A percentile compares a stretch with the other conserved stretches of the same genome.
Conservation (phyloP, 495 filamentous ascomycete genomes). For the Daldinia bambusicola region DNA sequence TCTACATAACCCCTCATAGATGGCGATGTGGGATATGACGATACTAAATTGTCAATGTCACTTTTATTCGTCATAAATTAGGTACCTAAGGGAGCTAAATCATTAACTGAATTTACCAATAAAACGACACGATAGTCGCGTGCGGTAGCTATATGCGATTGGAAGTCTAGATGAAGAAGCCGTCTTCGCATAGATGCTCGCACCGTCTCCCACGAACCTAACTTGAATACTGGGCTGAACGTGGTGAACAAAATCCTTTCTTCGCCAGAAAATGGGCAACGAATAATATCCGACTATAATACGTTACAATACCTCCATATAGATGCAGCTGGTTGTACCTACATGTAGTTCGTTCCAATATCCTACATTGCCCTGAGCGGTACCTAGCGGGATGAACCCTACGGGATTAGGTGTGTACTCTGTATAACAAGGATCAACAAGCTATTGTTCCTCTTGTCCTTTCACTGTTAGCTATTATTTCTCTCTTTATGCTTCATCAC, state of each 20-base stretch:
- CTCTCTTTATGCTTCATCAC: conserved; percentile 25
- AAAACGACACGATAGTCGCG: conserved; percentile 16
- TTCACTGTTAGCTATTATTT: not conserved
- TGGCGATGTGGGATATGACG: conserved; percentile 20
- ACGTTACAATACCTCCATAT: conserved; percentile 10
- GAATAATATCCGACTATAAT: conserved; percentile 26
- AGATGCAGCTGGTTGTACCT: conserved; percentile 41
- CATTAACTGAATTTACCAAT: no score
- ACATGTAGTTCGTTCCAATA: conserved; percentile 39
- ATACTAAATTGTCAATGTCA: no score
- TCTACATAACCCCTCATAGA: conserved; percentile 22
- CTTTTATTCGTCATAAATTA: no score
- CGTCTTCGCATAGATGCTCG: conserved; percentile 7
- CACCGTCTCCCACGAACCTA: conserved; percentile 35
- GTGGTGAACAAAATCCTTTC: conserved; percentile 35
- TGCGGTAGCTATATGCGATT: conserved; percentile 28
- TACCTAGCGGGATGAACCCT: conserved; percentile 33
- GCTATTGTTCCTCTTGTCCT: conserved; percentile 16
- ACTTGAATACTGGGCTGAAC: conserved; percentile 31
- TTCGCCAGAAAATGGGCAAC: conserved; percentile 18
- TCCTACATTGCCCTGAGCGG: conserved; percentile 17
- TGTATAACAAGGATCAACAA: conserved; percentile 9
- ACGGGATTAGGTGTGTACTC: conserved; percentile 25
- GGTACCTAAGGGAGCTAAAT: no score
- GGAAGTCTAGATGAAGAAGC: conserved; percentile 13